Percentiles rank a stretch among this genome's conserved stretches.
These are phyloP conservation scores for Exidia glandulosa DNA, from an alignment of 768 basidiomycete genomes.

Conservation along the genomic window DNA sequence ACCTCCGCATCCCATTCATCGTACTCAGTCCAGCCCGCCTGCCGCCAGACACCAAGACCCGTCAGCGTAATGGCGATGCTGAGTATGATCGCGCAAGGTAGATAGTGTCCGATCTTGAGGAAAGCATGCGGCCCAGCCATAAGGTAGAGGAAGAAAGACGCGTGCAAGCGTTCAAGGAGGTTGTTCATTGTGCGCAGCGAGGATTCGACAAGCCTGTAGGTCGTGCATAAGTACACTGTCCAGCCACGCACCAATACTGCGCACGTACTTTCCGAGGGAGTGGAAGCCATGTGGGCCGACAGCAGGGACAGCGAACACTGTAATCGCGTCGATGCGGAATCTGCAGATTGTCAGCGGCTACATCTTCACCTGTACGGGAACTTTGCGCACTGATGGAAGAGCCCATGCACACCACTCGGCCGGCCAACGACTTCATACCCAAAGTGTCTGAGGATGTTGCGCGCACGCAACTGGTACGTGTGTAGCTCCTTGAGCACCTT, in stretches of 20 bases:
- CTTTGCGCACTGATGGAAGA: constrained; percentile 64
- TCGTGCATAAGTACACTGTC: background rate
- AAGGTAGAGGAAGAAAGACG: constrained; percentile 96
- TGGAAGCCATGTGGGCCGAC: constrained; percentile 92
- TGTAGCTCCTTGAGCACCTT: constrained; percentile 41
- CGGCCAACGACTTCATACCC: constrained; percentile 66
- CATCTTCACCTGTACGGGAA: background rate
- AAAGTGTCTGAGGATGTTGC: constrained; percentile 60
- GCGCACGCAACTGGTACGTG: constrained; percentile 46
- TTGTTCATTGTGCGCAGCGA: constrained; percentile 87
- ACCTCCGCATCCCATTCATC: background rate
- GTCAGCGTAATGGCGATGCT: constrained; percentile 78
- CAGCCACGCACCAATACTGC: background rate
- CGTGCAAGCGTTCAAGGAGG: constrained; percentile 88
- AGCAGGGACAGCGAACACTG: constrained; percentile 79
- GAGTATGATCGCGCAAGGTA: constrained; percentile 79
- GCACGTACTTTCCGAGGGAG: constrained; percentile 69
- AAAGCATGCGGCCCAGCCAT: constrained; percentile 55
- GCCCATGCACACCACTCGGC: constrained; percentile 80
- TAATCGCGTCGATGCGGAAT: constrained; percentile 91
- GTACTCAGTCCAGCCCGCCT: constrained; percentile 40
- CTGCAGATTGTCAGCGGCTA: constrained; percentile 26
- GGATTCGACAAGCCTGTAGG: constrained; percentile 66
- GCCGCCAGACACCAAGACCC: constrained; percentile 66
- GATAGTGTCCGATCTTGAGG: constrained; percentile 81